These are phyloP conservation scores for Obelidium mucronatum DNA, from an alignment of 192 early-diverging fungal species.

Conservation along the genomic window DNA sequence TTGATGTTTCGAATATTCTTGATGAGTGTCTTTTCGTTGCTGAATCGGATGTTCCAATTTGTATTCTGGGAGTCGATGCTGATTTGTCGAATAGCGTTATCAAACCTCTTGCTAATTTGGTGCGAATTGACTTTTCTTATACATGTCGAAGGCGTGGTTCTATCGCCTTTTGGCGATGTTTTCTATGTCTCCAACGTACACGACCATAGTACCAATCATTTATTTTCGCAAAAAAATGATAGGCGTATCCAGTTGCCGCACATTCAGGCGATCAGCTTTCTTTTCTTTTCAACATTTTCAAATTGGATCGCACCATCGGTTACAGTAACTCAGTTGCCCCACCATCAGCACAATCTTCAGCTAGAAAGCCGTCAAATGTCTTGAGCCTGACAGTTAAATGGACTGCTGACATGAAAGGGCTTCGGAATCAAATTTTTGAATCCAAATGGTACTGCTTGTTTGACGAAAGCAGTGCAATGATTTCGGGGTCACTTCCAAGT, in stretches of 20 bases:
- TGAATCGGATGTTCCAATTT: neutral
- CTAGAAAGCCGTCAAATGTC: neutral
- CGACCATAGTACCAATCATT: no score
- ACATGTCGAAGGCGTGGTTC: neutral
- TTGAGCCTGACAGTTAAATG: conserved; percentile 6
- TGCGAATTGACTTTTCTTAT: neutral
- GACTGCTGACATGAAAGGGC: neutral
- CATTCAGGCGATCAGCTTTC: conserved; percentile 7
- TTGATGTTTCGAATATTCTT: neutral
- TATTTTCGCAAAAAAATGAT: no score
- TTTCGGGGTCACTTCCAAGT: no score
- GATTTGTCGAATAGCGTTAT: neutral
- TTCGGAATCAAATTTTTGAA: neutral
- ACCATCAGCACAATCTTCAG: neutral
- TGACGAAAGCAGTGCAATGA: neutral
- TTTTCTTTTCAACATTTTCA: conserved; percentile 10
- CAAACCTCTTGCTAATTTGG: neutral
- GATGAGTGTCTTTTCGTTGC: no score
- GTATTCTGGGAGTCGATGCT: neutral
- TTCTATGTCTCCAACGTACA: neutral
- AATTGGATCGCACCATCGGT: neutral
- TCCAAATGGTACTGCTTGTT: conserved; percentile 17
- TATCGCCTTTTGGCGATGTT: neutral
- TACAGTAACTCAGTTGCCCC: neutral
- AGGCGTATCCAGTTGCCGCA: conserved; percentile 6